These are phyloP conservation scores for Fraxinus platypoda DNA, from an alignment of 305 asterid genomes.

Conservation along the genomic window DNA sequence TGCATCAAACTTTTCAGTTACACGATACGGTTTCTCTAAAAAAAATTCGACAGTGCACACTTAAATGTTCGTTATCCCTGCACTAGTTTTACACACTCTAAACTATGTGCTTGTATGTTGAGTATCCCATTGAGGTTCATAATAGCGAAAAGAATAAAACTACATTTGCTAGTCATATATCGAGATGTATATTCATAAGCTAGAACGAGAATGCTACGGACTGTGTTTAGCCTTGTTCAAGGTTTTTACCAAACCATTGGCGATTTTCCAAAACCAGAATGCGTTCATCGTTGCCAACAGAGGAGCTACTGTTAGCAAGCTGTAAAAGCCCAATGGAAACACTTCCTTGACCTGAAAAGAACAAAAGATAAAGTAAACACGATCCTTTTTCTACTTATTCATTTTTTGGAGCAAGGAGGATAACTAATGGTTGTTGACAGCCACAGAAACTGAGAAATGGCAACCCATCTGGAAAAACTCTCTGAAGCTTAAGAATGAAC, in stretches of 20 bases:
- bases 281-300: conserved; percentile 57
- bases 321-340: conserved; percentile 64
- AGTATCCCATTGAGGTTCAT: not conserved
- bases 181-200: not conserved
- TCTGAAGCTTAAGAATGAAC: not conserved
- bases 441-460: not conserved
- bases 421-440: not conserved
- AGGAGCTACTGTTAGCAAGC: conserved; percentile 60
- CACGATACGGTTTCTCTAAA: not conserved
- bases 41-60: not conserved
- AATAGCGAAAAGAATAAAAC: not conserved
- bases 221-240: conserved; percentile 61
- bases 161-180: not conserved
- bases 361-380: not conserved
- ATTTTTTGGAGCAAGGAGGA: not conserved
- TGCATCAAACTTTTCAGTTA: not conserved
- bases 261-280: conserved; percentile 83
- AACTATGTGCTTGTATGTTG: not conserved
- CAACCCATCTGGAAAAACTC: not conserved
- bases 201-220: conserved; percentile 19
- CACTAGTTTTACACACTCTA: not conserved
- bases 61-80: not conserved
- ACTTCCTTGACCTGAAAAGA: conserved; percentile 61
- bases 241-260: conserved; percentile 70
- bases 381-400: not conserved